Evolutionary conservation across 306 rosid genomes (phyloP).

Genomic region (Chamaecrista fasciculata): DNA sequence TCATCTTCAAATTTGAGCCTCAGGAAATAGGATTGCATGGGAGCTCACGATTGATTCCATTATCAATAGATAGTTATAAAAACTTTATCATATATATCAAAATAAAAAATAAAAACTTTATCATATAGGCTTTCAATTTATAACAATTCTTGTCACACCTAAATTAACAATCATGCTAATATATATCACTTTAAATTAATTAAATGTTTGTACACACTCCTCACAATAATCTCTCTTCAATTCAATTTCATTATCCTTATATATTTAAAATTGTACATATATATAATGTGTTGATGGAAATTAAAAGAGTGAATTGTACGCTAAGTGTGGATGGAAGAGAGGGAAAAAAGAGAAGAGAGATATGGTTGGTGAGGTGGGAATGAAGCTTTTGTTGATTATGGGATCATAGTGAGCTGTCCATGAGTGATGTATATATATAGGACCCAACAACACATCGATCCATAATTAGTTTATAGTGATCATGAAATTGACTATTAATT

Average conservation of each 20-base stretch:
- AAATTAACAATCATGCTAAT: no score
- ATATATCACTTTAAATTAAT: no score
- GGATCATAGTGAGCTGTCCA: not conserved
- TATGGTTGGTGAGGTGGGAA: conserved; percentile 24
- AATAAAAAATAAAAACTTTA: no score
- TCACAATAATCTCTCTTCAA: no score
- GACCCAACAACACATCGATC: no score
- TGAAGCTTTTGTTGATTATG: not conserved
- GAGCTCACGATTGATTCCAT: not conserved
- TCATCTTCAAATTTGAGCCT: not conserved
- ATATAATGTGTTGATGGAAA: not conserved
- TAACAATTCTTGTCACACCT: no score
- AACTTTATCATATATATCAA: not conserved
- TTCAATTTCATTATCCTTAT: no score
- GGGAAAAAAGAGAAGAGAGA: not conserved
- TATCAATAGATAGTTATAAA: not conserved
- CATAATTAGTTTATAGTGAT: no score
- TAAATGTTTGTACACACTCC: no score
- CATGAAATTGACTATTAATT: no score
- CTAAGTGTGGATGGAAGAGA: not conserved
- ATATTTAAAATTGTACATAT: no score
- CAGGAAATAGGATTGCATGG: not conserved
- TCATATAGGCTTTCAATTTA: no score
- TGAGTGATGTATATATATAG: not conserved
- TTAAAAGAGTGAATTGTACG: conserved; percentile 33